Evolutionary conservation across 768 basidiomycete genomes (phyloP).

Genomic region (Rhizopogon salebrosus): DNA sequence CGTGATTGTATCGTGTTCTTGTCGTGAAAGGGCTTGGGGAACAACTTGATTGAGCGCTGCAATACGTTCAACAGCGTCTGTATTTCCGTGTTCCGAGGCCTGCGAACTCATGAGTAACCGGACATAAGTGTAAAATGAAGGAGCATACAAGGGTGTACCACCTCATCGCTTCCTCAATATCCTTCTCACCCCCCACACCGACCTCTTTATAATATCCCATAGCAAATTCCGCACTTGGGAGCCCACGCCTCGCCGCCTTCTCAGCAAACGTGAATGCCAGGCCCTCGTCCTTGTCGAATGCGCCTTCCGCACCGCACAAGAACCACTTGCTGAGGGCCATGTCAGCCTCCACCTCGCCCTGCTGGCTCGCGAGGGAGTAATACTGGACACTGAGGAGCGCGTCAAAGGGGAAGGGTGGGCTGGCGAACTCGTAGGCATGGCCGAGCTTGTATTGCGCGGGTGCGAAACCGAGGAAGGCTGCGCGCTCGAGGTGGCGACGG

Average conservation of each 20-base stretch:
- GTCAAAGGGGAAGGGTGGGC: constrained; percentile 81
- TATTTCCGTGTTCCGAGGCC: constrained; percentile 75
- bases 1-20: constrained; percentile 77
- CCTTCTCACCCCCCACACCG: constrained; percentile 72
- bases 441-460: constrained; percentile 93
- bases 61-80: constrained; percentile 74
- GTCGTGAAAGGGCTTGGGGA: constrained; percentile 64
- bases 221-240: constrained; percentile 87
- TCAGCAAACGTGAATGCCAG: constrained; percentile 88
- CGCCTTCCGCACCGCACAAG: constrained; percentile 73
- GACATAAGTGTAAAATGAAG: neutral
- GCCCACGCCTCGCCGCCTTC: constrained; percentile 70
- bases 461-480: constrained; percentile 80
- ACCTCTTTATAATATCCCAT: constrained; percentile 96
- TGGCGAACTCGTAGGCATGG: constrained; percentile 87
- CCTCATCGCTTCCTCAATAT: constrained; percentile 55
- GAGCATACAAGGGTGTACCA: constrained; percentile 71
- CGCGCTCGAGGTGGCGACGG: constrained; percentile 70
- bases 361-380: constrained; percentile 77
- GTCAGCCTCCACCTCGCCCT: constrained; percentile 88
- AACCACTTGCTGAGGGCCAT: constrained; percentile 99
- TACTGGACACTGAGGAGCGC: constrained; percentile 87
- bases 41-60: constrained; percentile 56
- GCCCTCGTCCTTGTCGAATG: constrained; percentile 82
- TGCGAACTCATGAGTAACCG: constrained; percentile 21